Conservation (phyloP, 139 green algal genomes). For the Micractinium conductrix region DNA sequence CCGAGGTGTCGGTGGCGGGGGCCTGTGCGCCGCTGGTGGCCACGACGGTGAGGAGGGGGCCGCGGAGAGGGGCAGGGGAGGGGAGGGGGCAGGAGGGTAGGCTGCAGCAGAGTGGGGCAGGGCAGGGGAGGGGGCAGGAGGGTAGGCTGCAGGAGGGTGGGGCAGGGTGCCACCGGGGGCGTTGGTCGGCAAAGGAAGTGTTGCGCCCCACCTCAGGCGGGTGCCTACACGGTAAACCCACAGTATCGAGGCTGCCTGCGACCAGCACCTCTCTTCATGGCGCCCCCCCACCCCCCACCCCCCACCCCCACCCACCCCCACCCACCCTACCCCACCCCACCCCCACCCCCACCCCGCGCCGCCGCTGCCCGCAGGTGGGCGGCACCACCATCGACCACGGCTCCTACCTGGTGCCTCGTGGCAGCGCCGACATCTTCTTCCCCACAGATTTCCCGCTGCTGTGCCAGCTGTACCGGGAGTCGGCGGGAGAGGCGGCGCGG, state of each 20-base stretch:
- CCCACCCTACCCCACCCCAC: not conserved
- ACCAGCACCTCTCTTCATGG: no score
- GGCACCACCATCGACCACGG: conserved; percentile 64
- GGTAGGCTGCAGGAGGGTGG: not conserved
- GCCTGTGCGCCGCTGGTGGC: conserved; percentile 84
- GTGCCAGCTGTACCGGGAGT: conserved; percentile 56
- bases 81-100: not conserved
- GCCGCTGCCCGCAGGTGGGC: conserved; percentile 38
- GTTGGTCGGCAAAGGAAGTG: not conserved
- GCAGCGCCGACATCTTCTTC: conserved; percentile 90
- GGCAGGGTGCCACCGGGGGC: not conserved
- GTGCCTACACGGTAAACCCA: no score
- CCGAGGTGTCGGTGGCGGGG: conserved; percentile 76
- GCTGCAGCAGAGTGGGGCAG: not conserved
- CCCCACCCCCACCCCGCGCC: not conserved
- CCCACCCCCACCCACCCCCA: not conserved
- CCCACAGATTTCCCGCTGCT: conserved; percentile 84
- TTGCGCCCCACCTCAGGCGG: no score
- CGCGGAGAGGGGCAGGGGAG: no score
- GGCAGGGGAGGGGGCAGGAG: not conserved
- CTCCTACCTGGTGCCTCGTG: conserved; percentile 58
- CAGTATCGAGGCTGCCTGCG: no score
- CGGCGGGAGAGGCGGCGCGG: not conserved
- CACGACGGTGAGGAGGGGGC: conserved; percentile 43
- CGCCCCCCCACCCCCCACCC: no score